A percentile compares a stretch with the other conserved stretches of the same genome.
phyloP scores from a whole-genome alignment of 1,284 basidiomycete genomes.

The Ceratobasidium papillatum region DNA sequence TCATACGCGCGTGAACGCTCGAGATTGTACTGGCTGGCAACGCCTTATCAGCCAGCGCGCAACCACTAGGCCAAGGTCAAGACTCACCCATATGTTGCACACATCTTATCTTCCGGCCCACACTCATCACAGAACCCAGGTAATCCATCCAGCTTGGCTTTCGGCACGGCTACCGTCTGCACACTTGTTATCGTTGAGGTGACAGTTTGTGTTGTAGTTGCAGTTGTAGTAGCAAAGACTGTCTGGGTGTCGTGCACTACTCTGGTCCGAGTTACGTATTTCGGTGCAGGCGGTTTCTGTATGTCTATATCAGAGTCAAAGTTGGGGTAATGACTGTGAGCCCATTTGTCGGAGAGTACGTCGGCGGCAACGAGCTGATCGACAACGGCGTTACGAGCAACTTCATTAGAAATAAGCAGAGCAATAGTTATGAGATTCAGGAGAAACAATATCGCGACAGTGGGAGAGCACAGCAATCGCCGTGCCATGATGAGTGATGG shows the following conservation, averaged over 20 bases:
- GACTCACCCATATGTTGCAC: constrained; percentile 44
- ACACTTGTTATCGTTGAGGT: constrained; percentile 16
- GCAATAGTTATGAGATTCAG: constrained; percentile 27
- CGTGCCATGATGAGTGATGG: constrained; percentile 22
- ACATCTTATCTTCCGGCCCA: constrained; percentile 44
- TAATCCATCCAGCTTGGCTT: background rate
- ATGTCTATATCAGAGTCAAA: constrained; percentile 29
- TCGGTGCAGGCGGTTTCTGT: constrained; percentile 35
- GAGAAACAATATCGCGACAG: constrained; percentile 26
- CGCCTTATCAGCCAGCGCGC: background rate
- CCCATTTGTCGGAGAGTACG: constrained; percentile 15
- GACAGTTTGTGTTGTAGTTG: constrained; percentile 37
- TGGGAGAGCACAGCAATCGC: constrained; percentile 27
- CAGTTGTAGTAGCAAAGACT: constrained; percentile 32
- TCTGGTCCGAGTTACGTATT: constrained; percentile 42
- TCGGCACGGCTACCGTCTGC: constrained; percentile 18
- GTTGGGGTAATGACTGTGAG: constrained; percentile 4
- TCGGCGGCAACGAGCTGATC: constrained; percentile 25
- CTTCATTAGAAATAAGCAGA: constrained; percentile 33
- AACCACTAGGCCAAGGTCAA: background rate
- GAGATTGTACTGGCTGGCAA: constrained; percentile 42
- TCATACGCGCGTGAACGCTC: constrained; percentile 45
- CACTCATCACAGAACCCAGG: constrained; percentile 44
- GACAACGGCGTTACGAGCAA: constrained; percentile 33
- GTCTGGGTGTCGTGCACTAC: constrained; percentile 26